Evolutionary conservation across 2,329 filamentous ascomycete genomes (phyloP).

Genomic region (Cladosporium sp.): DNA sequence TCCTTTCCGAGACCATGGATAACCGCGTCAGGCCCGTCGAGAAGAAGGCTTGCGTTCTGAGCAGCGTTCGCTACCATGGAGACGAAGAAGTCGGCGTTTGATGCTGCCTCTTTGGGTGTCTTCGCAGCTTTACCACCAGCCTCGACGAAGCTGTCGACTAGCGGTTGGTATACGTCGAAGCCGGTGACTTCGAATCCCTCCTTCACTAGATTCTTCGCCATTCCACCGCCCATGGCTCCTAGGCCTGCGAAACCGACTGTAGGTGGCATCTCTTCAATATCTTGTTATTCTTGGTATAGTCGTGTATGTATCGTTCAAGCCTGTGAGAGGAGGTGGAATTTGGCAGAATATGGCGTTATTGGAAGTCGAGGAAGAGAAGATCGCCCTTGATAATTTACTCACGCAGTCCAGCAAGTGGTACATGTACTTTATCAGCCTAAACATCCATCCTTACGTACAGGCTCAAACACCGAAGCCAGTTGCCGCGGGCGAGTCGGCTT

Average conservation of each 20-base stretch:
- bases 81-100: slow-evolving; percentile 57
- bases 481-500: slow-evolving; percentile 1
- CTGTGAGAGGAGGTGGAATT: not conserved
- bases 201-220: slow-evolving; percentile 70
- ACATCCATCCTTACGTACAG: not conserved
- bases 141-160: slow-evolving; percentile 60
- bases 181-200: slow-evolving; percentile 64
- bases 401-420: not conserved
- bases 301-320: not conserved
- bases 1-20: slow-evolving; percentile 51
- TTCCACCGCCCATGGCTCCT: slow-evolving; percentile 77
- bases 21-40: slow-evolving; percentile 55
- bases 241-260: slow-evolving; percentile 61
- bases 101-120: slow-evolving; percentile 59
- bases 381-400: not conserved
- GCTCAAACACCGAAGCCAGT: slow-evolving; percentile 7
- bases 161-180: slow-evolving; percentile 66
- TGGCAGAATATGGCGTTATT: not conserved
- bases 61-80: slow-evolving; percentile 73
- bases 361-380: not conserved
- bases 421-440: slow-evolving; percentile 4
- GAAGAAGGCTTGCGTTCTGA: slow-evolving; percentile 63
- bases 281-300: not conserved
- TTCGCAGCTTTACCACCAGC: slow-evolving; percentile 59
- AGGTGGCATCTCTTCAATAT: not conserved